These are phyloP conservation scores for Aaosphaeria pasadenensis DNA, from an alignment of 2,329 filamentous ascomycete species.

Conservation along the genomic window DNA sequence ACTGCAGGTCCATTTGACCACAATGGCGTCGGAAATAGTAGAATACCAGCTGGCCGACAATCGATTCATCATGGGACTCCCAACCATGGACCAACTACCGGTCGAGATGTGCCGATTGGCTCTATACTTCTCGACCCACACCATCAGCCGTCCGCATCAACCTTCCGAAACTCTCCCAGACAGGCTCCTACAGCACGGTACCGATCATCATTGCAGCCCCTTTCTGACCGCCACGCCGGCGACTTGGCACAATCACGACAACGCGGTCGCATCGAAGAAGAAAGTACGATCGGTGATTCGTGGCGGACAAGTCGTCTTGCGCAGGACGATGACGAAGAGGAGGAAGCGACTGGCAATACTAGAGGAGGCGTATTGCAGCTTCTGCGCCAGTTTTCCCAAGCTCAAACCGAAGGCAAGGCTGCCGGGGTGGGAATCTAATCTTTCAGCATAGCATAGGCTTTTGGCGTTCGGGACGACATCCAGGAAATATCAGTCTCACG, in stretches of 20 bases:
- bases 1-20: conserved; percentile 53
- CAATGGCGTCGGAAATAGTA: conserved; percentile 21
- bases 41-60: conserved; percentile 20
- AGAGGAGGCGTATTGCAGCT: conserved; percentile 62
- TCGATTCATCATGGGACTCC: conserved; percentile 23
- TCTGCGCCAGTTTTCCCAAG: conserved; percentile 66
- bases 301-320: conserved; percentile 47
- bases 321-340: conserved; percentile 48
- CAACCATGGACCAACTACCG: conserved; percentile 12
- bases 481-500: too few relatives aligned
- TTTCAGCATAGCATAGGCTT: neutral
- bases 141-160: conserved; percentile 62
- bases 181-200: conserved; percentile 51
- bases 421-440: conserved; percentile 28
- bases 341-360: conserved; percentile 40
- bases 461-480: neutral
- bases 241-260: conserved; percentile 8
- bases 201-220: conserved; percentile 19
- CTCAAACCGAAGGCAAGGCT: conserved; percentile 50
- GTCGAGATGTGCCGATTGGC: conserved; percentile 59
- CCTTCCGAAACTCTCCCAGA: conserved; percentile 42
- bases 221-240: conserved; percentile 11
- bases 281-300: conserved; percentile 61
- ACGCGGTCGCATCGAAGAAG: conserved; percentile 42
- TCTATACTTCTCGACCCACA: conserved; percentile 74